phyloP scores from a whole-genome alignment of 2,329 filamentous ascomycete species.

The Pseudogymnoascus sp. region DNA sequence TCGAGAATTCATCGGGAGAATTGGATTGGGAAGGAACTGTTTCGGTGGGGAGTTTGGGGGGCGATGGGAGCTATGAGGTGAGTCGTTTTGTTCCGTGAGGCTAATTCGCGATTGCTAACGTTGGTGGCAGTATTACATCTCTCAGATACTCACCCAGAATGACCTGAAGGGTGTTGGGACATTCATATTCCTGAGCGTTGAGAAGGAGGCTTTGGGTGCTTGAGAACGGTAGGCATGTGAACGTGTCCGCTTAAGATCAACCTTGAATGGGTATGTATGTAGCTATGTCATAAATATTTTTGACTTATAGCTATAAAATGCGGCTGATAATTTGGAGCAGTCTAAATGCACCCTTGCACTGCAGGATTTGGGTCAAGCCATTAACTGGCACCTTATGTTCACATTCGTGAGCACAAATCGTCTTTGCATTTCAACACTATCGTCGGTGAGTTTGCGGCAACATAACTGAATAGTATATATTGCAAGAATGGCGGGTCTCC shows the following conservation, averaged over 20 bases:
- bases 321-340: neutral
- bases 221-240: neutral
- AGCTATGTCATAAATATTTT: neutral
- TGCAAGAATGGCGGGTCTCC: neutral
- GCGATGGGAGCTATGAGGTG: constrained; percentile 18
- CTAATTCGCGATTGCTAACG: neutral
- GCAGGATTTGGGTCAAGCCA: neutral
- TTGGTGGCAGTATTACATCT: constrained; percentile 18
- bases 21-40: constrained; percentile 21
- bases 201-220: constrained; percentile 7
- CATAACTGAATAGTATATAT: neutral
- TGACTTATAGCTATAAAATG: neutral
- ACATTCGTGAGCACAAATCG: too few species aligned
- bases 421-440: too few species aligned
- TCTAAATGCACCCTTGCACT: neutral
- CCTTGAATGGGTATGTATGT: neutral
- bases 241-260: neutral
- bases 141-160: constrained; percentile 15
- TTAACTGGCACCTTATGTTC: neutral
- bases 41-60: constrained; percentile 17
- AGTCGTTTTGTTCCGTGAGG: neutral
- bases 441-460: neutral
- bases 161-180: constrained; percentile 21
- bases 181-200: constrained; percentile 20
- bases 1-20: constrained; percentile 8